Conservation (phyloP, 176 grass and related monocot species). For the Calamus simplicifolius region DNA sequence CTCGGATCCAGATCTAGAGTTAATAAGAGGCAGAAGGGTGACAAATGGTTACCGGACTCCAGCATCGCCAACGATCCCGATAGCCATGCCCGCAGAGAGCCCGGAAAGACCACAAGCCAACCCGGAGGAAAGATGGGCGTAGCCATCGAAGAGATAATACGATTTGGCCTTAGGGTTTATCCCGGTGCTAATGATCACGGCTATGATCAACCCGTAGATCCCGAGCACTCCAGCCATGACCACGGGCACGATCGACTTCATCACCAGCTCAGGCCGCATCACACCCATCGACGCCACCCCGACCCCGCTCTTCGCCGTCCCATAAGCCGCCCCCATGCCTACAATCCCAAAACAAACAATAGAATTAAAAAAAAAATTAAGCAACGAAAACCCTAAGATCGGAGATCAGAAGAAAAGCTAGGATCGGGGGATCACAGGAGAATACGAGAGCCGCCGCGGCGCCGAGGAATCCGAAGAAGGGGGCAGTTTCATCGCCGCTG, state of each 20-base stretch:
- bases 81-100: constrained; percentile 12
- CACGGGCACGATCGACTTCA: constrained; percentile 13
- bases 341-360: neutral
- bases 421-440: constrained; percentile 31
- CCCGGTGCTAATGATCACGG: constrained; percentile 13
- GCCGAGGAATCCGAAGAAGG: constrained; percentile 99
- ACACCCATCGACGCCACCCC: constrained; percentile 14
- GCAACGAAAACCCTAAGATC: too few species aligned
- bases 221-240: constrained; percentile 19
- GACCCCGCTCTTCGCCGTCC: constrained; percentile 13
- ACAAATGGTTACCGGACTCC: constrained; percentile 3
- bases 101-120: constrained; percentile 14
- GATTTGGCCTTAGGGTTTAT: constrained; percentile 13
- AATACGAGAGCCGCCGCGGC: constrained; percentile 89
- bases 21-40: neutral
- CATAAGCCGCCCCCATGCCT: constrained; percentile 16
- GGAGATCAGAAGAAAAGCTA: too few species aligned
- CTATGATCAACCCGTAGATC: constrained; percentile 12
- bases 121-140: constrained; percentile 12
- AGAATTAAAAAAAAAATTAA: neutral
- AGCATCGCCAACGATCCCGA: constrained; percentile 14
- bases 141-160: constrained; percentile 12
- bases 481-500: constrained; percentile 96
- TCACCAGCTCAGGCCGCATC: constrained; percentile 17
- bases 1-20: neutral